Percentiles rank a stretch among this genome's conserved stretches.
Evolutionary conservation across 2,329 filamentous ascomycete genomes (phyloP).

Genomic region (Monilinia aucupariae): DNA sequence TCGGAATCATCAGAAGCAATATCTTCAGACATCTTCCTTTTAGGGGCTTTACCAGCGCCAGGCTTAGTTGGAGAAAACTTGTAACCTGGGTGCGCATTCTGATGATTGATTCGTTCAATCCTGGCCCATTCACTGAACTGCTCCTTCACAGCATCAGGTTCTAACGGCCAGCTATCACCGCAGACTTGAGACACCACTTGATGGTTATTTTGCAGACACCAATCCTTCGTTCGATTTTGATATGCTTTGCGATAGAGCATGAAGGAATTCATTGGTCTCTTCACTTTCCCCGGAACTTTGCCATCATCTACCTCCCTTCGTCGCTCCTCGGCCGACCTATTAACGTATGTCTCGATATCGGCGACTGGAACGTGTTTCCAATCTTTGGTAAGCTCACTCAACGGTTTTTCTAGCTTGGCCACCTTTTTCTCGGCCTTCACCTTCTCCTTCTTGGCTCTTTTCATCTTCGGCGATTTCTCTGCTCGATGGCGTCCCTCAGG

Average conservation of each 20-base stretch:
- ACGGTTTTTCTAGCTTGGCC: slow-evolving; percentile 56
- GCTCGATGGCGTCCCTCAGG: slow-evolving; percentile 27
- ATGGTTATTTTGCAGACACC: slow-evolving; percentile 83
- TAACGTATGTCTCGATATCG: slow-evolving; percentile 77
- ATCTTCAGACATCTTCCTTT: slow-evolving; percentile 43
- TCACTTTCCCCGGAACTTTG: slow-evolving; percentile 69
- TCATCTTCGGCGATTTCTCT: slow-evolving; percentile 34
- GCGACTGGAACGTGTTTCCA: slow-evolving; percentile 57
- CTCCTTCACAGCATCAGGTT: slow-evolving; percentile 65
- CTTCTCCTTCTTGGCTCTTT: slow-evolving; percentile 37
- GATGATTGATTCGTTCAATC: slow-evolving; percentile 78
- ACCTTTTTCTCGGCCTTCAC: slow-evolving; percentile 42
- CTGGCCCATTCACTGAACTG: slow-evolving; percentile 75
- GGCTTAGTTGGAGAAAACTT: slow-evolving; percentile 86
- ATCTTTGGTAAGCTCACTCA: slow-evolving; percentile 65
- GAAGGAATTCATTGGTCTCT: slow-evolving; percentile 94
- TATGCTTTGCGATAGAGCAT: slow-evolving; percentile 96
- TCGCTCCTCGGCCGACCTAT: slow-evolving; percentile 61
- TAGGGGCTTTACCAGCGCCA: slow-evolving; percentile 39
- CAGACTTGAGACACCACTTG: slow-evolving; percentile 87
- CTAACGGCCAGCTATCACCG: slow-evolving; percentile 78
- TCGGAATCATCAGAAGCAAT: slow-evolving; percentile 40
- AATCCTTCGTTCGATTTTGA: slow-evolving; percentile 77
- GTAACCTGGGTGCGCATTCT: slow-evolving; percentile 80
- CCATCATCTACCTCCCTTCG: slow-evolving; percentile 62